A percentile compares a stretch with the other conserved stretches of the same genome.
Conservation (phyloP, 108 stramenopile genomes). For the Asterionellopsis glacialis region DNA sequence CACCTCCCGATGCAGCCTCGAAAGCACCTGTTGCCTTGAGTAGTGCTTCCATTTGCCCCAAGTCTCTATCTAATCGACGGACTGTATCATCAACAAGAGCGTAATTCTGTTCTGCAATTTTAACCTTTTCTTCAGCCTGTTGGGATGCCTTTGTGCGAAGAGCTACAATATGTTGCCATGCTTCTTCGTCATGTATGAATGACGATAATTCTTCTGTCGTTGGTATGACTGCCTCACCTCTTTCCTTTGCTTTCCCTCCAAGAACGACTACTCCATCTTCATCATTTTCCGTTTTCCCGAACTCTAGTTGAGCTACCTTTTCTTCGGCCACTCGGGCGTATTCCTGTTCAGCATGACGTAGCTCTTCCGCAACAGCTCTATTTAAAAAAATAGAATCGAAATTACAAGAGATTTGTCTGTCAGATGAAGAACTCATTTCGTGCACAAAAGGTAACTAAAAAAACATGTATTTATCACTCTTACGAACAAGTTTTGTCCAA, state of each 20-base stretch:
- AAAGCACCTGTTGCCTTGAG: constrained; percentile 25
- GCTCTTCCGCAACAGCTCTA: background rate
- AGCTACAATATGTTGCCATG: constrained; percentile 27
- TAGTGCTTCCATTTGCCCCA: constrained; percentile 44
- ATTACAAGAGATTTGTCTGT: background rate
- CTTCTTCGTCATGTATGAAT: constrained; percentile 26
- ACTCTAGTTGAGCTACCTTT: constrained; percentile 31
- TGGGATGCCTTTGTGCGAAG: constrained; percentile 39
- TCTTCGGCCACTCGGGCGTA: constrained; percentile 30
- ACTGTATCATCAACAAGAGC: constrained; percentile 54
- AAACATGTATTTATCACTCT: constrained; percentile 17
- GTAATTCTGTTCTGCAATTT: constrained; percentile 56
- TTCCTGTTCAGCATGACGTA: constrained; percentile 13
- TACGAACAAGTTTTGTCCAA: constrained; percentile 33
- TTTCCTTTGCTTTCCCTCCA: background rate
- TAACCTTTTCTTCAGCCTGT: constrained; percentile 59
- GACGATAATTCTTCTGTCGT: constrained; percentile 49
- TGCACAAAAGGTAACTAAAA: constrained; percentile 17
- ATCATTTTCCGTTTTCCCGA: constrained; percentile 11
- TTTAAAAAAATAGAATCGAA: background rate
- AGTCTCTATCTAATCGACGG: constrained; percentile 58
- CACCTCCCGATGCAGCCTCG: constrained; percentile 12
- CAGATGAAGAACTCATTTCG: constrained; percentile 9
- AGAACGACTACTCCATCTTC: constrained; percentile 28
- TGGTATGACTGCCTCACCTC: constrained; percentile 30